Evolutionary conservation across 345 rosid genomes (phyloP), one percentile per base, ranked within the genome.

Genomic region (Lenwebbia sp.): DNA sequence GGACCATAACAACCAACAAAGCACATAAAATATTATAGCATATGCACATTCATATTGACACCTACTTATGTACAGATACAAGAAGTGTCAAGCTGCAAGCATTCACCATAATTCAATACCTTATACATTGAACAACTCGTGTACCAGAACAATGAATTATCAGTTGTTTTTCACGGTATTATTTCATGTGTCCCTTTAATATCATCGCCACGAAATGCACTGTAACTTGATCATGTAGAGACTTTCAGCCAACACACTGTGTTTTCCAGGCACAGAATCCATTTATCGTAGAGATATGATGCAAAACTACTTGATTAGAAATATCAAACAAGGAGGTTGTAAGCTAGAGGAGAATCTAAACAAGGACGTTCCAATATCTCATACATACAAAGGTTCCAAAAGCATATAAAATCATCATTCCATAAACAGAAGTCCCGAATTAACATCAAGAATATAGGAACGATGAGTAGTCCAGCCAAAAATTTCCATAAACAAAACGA

Each of bases 141-240:
- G 57, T 21, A 37, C 25, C 81, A 70, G 47, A 70, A 21, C 81
- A 70, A 37, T 70, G 25, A 70, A 70, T 70, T 37, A 70, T 70
- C 47, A 19, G 14, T 37, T 9, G 14, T 0, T 37, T 12, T 70
- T 70, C 47, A 10, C 26, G 25, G 10, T 70, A 70, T 70, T 70
- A 70, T 70, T 70, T 70, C 81, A 70, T 70, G 81, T 37, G 23
- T 37, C 47, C 47, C 81, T 37, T 37, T 70, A 19, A 19, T 70
- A 37, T 70, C 47, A 19, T 70, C 7, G 6, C 8, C 0, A 21
- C 0, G 0, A 37, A 37, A 70, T 19, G 26, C 8, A 0, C 25
- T 10, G 13, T 19, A 19, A 70, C 47, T 70, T 70, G 81, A 37
- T 70, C 47, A 19, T 21, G 26, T 70, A 70, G 78, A 70, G 81